Percentiles rank a stretch among this genome's conserved stretches.
phyloP scores from a whole-genome alignment of 495 filamentous ascomycete species.

The Chaetomium tenue region DNA sequence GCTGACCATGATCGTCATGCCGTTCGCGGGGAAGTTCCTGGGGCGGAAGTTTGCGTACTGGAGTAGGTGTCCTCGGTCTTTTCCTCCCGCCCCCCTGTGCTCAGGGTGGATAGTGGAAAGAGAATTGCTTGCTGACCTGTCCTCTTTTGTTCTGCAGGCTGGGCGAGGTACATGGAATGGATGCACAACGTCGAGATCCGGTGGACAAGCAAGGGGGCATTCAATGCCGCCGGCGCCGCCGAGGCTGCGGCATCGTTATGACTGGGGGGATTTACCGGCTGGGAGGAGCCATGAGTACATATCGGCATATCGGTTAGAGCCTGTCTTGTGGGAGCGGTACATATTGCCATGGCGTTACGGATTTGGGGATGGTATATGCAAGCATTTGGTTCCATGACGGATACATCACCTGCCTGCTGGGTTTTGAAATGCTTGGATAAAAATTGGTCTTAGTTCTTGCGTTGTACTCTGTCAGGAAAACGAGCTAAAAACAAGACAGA shows the following conservation, averaged over 20 bases:
- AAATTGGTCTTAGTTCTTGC: not conserved
- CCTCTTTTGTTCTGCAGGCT: slow-evolving; percentile 37
- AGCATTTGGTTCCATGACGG: slow-evolving; percentile 5
- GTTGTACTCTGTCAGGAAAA: not conserved
- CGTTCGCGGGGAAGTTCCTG: slow-evolving; percentile 89
- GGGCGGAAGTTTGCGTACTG: slow-evolving; percentile 94
- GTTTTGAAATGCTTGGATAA: not conserved
- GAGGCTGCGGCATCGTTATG: slow-evolving; percentile 70
- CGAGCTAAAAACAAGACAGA: not conserved
- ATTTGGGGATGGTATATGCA: not conserved
- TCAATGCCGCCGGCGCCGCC: slow-evolving; percentile 65
- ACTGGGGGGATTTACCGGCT: slow-evolving; percentile 32
- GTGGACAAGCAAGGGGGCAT: slow-evolving; percentile 53
- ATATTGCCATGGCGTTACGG: slow-evolving; percentile 21
- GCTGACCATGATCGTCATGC: slow-evolving; percentile 88
- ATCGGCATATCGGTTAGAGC: slow-evolving; percentile 19
- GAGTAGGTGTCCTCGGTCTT: slow-evolving; percentile 58
- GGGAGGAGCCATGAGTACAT: slow-evolving; percentile 24
- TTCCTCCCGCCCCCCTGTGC: not conserved
- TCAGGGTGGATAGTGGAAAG: not conserved
- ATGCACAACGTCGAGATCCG: slow-evolving; percentile 53
- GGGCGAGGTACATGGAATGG: slow-evolving; percentile 60
- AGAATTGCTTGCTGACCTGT: slow-evolving; percentile 23
- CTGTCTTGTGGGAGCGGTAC: slow-evolving; percentile 6
- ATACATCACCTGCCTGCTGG: not conserved